phyloP scores from a whole-genome alignment of 2,329 filamentous ascomycete species.

The Pseudogymnoascus sp. region DNA sequence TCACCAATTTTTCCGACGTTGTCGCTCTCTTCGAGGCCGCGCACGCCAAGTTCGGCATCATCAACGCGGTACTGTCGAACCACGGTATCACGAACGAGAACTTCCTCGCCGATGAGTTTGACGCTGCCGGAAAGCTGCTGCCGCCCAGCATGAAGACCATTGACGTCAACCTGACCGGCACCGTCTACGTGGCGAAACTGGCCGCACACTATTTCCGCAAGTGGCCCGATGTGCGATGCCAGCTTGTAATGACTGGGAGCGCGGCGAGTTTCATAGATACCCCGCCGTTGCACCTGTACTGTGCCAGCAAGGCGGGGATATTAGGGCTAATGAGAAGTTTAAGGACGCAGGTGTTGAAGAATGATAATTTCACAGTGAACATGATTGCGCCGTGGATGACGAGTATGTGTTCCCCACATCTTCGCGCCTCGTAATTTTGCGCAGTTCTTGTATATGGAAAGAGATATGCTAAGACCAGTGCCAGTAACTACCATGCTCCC shows the following conservation, averaged over 20 bases:
- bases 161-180: constrained; percentile 21
- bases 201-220: constrained; percentile 14
- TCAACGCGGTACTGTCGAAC: constrained; percentile 26
- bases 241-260: constrained; percentile 13
- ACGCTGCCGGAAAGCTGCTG: constrained; percentile 13
- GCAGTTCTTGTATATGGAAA: neutral
- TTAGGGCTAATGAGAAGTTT: constrained; percentile 17
- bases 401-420: constrained; percentile 11
- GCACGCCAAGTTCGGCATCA: constrained; percentile 18
- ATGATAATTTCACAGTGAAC: constrained; percentile 20
- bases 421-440: neutral
- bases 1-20: constrained; percentile 22
- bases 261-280: constrained; percentile 12
- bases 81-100: constrained; percentile 19
- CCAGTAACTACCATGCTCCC: constrained; percentile 7
- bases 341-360: constrained; percentile 8
- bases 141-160: constrained; percentile 19
- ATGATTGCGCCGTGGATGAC: constrained; percentile 20
- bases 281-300: constrained; percentile 16
- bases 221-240: constrained; percentile 11
- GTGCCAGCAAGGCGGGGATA: constrained; percentile 16
- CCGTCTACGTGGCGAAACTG: constrained; percentile 17
- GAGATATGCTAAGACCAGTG: no score
- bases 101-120: constrained; percentile 14
- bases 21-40: constrained; percentile 19